Base-by-base conservation (phyloP, 2,329 filamentous ascomycete genomes). In the Drechslerella stenobrocha region DNA sequence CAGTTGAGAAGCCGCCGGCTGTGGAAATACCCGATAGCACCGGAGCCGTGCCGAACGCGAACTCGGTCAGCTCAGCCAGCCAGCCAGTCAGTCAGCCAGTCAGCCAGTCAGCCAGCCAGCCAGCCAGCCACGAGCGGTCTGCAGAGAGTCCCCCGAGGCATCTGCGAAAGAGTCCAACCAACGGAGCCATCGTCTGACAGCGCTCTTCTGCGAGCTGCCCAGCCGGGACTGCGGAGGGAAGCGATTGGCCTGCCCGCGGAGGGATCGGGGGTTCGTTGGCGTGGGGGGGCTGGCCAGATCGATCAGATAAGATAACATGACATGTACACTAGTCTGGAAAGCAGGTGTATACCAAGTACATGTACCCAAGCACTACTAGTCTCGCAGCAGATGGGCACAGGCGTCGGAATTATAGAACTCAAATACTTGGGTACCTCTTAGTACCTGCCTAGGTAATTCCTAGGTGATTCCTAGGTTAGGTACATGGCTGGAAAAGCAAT, bases 301-400 rank as follows among this genome's bases (percentile, higher is more conserved):
- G 60, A 66, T 66, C 37, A 58, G 61, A 66, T 66, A 58, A 66
- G 61, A 66, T 66, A 66, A 66, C 22, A 8, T n/a, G n/a, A 26
- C 53, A 30, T 48, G 53, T n/a, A n/a, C n/a, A n/a, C n/a, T n/a
- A n/a, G n/a, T n/a, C n/a, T n/a, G n/a, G n/a, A n/a, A n/a, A n/a
- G n/a, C n/a, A n/a, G n/a, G n/a, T n/a, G n/a, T n/a, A n/a, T n/a
- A n/a, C n/a, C n/a, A n/a, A n/a, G n/a, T n/a, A n/a, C n/a, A n/a
- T n/a, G n/a, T n/a, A n/a, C n/a, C n/a, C n/a, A n/a, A n/a, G n/a
- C n/a, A n/a, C n/a, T n/a, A n/a, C n/a, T n/a, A n/a, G n/a, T n/a
- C n/a, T n/a, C n/a, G n/a, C n/a, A n/a, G n/a, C n/a, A n/a, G n/a
- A n/a, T n/a, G n/a, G n/a, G n/a, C n/a, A n/a, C n/a, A n/a, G n/a